Percentiles rank a stretch among this genome's conserved stretches.
phyloP scores from a whole-genome alignment of 1,139 yeast genomes.

The Saccharomyces hybrid region DNA sequence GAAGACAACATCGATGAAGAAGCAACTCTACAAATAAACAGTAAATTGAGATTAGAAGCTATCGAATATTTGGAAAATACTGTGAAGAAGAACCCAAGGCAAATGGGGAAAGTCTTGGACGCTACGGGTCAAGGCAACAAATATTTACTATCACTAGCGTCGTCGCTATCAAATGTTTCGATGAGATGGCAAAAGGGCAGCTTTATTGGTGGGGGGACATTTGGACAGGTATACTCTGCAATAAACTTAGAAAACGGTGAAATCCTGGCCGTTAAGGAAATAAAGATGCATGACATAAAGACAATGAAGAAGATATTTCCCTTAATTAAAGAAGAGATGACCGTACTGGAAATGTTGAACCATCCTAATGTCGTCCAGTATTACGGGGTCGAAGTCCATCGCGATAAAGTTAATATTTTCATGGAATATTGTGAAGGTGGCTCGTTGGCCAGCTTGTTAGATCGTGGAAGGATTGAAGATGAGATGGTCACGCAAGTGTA shows the following conservation, averaged over 20 bases:
- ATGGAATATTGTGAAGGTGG: no score
- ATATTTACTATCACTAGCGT: slow-evolving; percentile 73
- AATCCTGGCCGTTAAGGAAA: slow-evolving; percentile 92
- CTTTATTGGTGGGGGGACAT: slow-evolving; percentile 87
- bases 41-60: slow-evolving; percentile 31
- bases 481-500: no score
- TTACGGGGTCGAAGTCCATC: no score
- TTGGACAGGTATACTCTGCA: slow-evolving; percentile 88
- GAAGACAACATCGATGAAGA: slow-evolving; percentile 34
- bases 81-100: slow-evolving; percentile 20
- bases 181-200: no score
- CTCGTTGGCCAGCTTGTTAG: no score
- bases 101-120: slow-evolving; percentile 81
- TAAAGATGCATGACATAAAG: slow-evolving; percentile 78
- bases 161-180: slow-evolving; percentile 81
- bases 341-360: slow-evolving; percentile 91
- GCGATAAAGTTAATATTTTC: no score
- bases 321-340: slow-evolving; percentile 89
- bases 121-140: slow-evolving; percentile 79
- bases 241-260: slow-evolving; percentile 90
- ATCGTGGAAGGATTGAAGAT: no score
- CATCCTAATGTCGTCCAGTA: no score
- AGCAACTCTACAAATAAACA: slow-evolving; percentile 28
- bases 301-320: slow-evolving; percentile 78
- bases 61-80: slow-evolving; percentile 24